These are phyloP conservation scores for Lactarius akahatsu DNA, from an alignment of 768 basidiomycete genomes.

Conservation along the genomic window DNA sequence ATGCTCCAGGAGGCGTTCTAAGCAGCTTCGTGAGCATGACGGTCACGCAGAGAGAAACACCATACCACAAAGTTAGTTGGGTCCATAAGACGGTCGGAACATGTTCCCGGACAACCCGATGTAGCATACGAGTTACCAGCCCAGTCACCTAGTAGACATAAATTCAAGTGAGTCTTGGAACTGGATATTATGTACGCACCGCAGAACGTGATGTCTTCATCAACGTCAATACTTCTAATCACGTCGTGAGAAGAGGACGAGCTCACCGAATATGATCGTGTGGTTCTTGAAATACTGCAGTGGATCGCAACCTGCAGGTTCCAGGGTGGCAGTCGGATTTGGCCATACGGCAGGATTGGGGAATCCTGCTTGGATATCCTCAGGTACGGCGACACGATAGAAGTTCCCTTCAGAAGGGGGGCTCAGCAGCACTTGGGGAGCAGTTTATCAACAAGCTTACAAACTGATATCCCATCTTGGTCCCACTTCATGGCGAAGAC, in stretches of 20 bases:
- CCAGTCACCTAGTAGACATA: conserved; percentile 61
- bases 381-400: conserved; percentile 72
- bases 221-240: conserved; percentile 10
- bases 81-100: conserved; percentile 58
- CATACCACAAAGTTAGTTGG: conserved; percentile 71
- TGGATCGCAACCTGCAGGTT: conserved; percentile 55
- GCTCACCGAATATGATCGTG: conserved; percentile 71
- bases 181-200: conserved; percentile 43
- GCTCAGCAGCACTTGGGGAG: not conserved
- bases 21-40: not conserved
- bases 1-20: conserved; percentile 83
- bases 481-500: conserved; percentile 93
- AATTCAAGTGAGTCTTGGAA: conserved; percentile 16
- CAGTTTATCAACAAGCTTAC: conserved; percentile 45
- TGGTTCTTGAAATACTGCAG: conserved; percentile 62
- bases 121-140: conserved; percentile 79
- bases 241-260: not conserved
- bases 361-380: conserved; percentile 57
- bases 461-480: conserved; percentile 68
- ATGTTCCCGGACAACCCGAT: conserved; percentile 73
- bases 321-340: conserved; percentile 59
- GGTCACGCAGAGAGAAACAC: conserved; percentile 14
- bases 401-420: conserved; percentile 61
- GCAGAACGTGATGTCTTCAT: conserved; percentile 77
- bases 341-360: conserved; percentile 73